phyloP scores from a whole-genome alignment of 225 moss, liverwort and hornwort species.

The Polytrichum formosum region DNA sequence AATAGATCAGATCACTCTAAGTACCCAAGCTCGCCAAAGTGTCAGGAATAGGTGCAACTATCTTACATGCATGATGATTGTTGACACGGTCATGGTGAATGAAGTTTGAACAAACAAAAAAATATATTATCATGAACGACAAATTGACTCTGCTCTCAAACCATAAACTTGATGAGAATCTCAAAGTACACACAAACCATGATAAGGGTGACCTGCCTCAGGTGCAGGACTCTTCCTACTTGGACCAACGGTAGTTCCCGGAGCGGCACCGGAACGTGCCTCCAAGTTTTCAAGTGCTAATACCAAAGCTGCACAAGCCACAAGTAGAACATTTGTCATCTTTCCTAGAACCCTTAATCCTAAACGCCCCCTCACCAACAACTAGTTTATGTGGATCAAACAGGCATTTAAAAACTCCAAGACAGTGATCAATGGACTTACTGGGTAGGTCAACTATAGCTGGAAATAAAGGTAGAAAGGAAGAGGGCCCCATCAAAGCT shows the following conservation, averaged over 20 bases:
- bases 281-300: slow-evolving; percentile 82
- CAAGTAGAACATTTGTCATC: not conserved
- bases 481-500: slow-evolving; percentile 69
- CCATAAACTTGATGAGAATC: too few relatives aligned
- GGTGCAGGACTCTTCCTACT: slow-evolving; percentile 77
- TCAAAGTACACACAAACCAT: too few relatives aligned
- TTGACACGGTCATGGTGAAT: too few relatives aligned
- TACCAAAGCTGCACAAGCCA: slow-evolving; percentile 66
- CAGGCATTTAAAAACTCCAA: not conserved
- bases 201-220: slow-evolving; percentile 41
- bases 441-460: slow-evolving; percentile 92
- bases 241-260: slow-evolving; percentile 48
- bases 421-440: slow-evolving; percentile 28
- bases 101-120: too few relatives aligned
- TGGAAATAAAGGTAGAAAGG: slow-evolving; percentile 85
- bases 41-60: too few relatives aligned
- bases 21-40: too few relatives aligned
- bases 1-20: too few relatives aligned
- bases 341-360: too few relatives aligned
- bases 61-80: too few relatives aligned
- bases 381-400: not conserved
- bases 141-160: too few relatives aligned
- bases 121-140: too few relatives aligned
- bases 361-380: too few relatives aligned
- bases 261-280: slow-evolving; percentile 70